Evolutionary conservation across 495 filamentous ascomycete species (phyloP).

Genomic region (Penicillium subrubescens): DNA sequence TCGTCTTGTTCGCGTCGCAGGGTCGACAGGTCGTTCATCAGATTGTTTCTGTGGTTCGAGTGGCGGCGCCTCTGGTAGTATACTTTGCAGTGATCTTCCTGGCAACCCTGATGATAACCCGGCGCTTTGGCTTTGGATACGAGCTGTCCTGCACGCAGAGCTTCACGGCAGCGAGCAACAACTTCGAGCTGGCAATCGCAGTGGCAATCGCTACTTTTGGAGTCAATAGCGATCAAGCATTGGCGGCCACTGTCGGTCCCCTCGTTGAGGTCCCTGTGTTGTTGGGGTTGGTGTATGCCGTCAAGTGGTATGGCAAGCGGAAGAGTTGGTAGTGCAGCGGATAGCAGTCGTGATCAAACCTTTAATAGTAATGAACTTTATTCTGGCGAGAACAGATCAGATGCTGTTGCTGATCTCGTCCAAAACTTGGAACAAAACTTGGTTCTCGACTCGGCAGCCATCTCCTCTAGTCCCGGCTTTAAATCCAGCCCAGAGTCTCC

Average conservation of each 20-base stretch:
- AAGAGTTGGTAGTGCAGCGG: constrained; percentile 4
- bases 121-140: constrained; percentile 70
- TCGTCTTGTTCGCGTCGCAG: constrained; percentile 82
- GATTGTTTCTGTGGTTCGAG: constrained; percentile 76
- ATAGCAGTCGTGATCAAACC: background rate
- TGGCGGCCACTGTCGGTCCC: constrained; percentile 79
- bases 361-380: background rate
- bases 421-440: constrained; percentile 45
- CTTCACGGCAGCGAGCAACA: constrained; percentile 93
- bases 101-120: constrained; percentile 58
- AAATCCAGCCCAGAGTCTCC: constrained; percentile 42
- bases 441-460: constrained; percentile 48
- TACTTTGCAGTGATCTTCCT: constrained; percentile 79
- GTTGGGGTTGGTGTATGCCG: constrained; percentile 13
- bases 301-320: constrained; percentile 15
- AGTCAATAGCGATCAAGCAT: constrained; percentile 74
- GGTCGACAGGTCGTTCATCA: constrained; percentile 79
- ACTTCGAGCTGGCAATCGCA: constrained; percentile 92
- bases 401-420: constrained; percentile 45
- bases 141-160: constrained; percentile 73
- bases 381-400: constrained; percentile 19
- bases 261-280: constrained; percentile 13
- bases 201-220: constrained; percentile 87
- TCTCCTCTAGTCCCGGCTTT: constrained; percentile 32
- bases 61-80: constrained; percentile 75